Percentiles rank a stretch among this genome's conserved stretches.
Evolutionary conservation across 306 rosid species (phyloP).

Genomic region (Prunus dulcis): DNA sequence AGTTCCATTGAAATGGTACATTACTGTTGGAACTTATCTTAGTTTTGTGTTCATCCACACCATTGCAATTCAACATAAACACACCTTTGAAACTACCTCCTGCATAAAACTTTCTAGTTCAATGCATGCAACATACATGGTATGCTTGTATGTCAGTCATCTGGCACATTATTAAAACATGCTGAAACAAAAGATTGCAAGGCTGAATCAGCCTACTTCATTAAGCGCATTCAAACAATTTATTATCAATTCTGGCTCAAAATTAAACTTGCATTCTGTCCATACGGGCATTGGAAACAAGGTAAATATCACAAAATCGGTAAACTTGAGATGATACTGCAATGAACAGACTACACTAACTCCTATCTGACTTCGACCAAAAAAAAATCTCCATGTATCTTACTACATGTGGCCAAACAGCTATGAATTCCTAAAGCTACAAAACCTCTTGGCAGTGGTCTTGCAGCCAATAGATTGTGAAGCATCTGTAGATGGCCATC

Average conservation of each 20-base stretch:
- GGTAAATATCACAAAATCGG: background rate
- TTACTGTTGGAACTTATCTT: too few species aligned
- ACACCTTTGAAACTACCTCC: too few species aligned
- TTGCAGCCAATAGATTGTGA: constrained; percentile 17
- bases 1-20: too few species aligned
- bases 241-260: background rate
- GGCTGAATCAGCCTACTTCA: background rate
- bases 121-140: background rate
- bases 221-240: background rate
- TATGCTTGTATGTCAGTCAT: background rate
- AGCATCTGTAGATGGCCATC: constrained; percentile 12
- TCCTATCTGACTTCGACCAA: background rate
- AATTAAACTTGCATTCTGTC: background rate
- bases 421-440: constrained; percentile 3
- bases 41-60: too few species aligned
- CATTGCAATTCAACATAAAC: too few species aligned
- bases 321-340: background rate
- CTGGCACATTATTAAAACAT: background rate
- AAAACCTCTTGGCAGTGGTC: constrained; percentile 14
- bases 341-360: constrained; percentile 8
- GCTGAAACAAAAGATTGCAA: background rate
- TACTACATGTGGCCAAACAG: constrained; percentile 5
- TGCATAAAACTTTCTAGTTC: too few species aligned
- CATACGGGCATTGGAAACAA: background rate
- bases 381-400: constrained; percentile 2